Percentiles rank a stretch among this genome's conserved stretches.
Conservation (phyloP, 2,329 filamentous ascomycete species). For the Scolecobasidium constrictum region DNA sequence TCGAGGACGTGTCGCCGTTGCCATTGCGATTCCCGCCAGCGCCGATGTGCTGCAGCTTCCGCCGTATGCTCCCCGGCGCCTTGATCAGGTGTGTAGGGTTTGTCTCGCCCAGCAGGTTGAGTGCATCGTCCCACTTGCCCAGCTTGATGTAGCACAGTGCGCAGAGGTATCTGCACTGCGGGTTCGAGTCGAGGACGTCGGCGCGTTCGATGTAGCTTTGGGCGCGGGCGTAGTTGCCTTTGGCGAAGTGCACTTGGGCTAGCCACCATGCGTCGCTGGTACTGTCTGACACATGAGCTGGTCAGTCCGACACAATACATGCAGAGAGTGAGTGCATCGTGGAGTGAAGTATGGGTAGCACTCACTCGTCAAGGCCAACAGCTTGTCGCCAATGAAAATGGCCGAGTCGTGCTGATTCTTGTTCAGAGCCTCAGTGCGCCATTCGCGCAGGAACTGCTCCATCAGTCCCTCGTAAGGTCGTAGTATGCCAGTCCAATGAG, state of each 20-base stretch:
- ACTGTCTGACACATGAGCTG: constrained; percentile 49
- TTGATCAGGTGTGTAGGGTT: constrained; percentile 84
- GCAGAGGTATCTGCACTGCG: constrained; percentile 84
- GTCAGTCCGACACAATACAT: too few species aligned
- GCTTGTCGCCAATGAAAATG: constrained; percentile 16
- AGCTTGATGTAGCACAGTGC: constrained; percentile 94
- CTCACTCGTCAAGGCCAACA: constrained; percentile 84
- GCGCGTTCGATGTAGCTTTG: constrained; percentile 76
- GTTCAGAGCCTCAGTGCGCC: constrained; percentile 90
- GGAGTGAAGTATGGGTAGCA: constrained; percentile 11
- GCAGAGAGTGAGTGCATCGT: constrained; percentile 9
- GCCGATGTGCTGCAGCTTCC: constrained; percentile 58
- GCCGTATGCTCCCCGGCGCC: constrained; percentile 50
- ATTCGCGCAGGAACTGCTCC: constrained; percentile 88
- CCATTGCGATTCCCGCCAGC: constrained; percentile 30
- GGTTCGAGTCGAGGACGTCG: constrained; percentile 69
- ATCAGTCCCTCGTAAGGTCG: too few species aligned
- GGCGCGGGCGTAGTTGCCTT: constrained; percentile 87
- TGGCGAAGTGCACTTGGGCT: constrained; percentile 94
- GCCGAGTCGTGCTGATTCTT: constrained; percentile 66
- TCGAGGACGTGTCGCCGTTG: constrained; percentile 28
- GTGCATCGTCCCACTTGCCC: constrained; percentile 77
- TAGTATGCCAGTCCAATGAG: too few species aligned
- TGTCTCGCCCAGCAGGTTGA: constrained; percentile 76
- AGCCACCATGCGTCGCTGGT: constrained; percentile 95